These are phyloP conservation scores for Biscogniauxia sp. DNA, from an alignment of 2,329 filamentous ascomycete species.

Conservation along the genomic window DNA sequence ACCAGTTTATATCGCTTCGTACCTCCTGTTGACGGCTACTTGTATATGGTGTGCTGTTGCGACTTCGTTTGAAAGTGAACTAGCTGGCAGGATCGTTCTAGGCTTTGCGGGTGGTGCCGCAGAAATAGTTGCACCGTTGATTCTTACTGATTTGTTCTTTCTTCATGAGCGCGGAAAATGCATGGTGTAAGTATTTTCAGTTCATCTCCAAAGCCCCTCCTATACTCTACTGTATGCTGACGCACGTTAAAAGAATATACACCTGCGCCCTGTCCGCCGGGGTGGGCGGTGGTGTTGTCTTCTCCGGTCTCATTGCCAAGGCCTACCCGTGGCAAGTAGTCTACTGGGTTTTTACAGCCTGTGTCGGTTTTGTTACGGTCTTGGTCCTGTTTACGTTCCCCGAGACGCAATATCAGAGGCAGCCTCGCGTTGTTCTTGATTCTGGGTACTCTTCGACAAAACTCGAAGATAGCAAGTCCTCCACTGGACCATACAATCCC, in stretches of 20 bases:
- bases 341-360: constrained; percentile 35
- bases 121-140: constrained; percentile 39
- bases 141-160: constrained; percentile 41
- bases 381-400: constrained; percentile 41
- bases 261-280: neutral
- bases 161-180: constrained; percentile 37
- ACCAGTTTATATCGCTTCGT: constrained; percentile 1
- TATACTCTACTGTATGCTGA: neutral
- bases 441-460: neutral
- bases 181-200: constrained; percentile 25
- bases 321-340: constrained; percentile 32
- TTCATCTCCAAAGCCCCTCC: neutral
- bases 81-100: constrained; percentile 35
- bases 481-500: neutral
- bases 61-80: constrained; percentile 10
- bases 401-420: constrained; percentile 30
- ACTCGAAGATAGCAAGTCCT: neutral
- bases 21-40: neutral
- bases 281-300: constrained; percentile 1
- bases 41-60: constrained; percentile 3
- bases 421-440: constrained; percentile 8
- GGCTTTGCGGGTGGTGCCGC: constrained; percentile 37
- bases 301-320: constrained; percentile 30
- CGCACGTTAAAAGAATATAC: constrained; percentile 8
- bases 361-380: constrained; percentile 33